Conservation (phyloP, 2,329 filamentous ascomycete species). For the Sporothrix inflata region DNA sequence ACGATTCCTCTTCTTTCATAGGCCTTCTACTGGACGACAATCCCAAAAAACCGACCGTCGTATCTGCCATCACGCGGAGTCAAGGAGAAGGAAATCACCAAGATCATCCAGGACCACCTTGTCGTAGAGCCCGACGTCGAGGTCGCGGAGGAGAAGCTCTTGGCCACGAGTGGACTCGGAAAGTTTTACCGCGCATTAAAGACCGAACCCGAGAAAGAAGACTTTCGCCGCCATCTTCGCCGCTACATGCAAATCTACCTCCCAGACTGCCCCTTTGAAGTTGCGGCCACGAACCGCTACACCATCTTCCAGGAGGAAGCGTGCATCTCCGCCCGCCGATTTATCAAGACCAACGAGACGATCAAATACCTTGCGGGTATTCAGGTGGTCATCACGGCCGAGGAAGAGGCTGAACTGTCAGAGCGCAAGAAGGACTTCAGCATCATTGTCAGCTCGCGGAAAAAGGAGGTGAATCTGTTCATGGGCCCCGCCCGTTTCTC, state of each 20-base stretch:
- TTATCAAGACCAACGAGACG: constrained; percentile 78
- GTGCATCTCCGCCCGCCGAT: constrained; percentile 76
- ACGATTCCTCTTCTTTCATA: constrained; percentile 44
- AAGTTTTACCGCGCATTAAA: constrained; percentile 70
- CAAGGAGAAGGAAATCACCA: constrained; percentile 63
- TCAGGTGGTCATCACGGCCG: constrained; percentile 86
- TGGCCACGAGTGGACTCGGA: constrained; percentile 72
- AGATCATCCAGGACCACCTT: constrained; percentile 66
- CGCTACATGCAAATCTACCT: constrained; percentile 93
- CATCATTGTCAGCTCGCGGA: constrained; percentile 90
- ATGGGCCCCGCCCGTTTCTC: constrained; percentile 94
- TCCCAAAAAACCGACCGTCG: constrained; percentile 88
- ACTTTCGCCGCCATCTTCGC: constrained; percentile 82
- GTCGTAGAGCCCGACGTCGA: constrained; percentile 73
- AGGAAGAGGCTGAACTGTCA: constrained; percentile 84
- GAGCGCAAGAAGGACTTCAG: constrained; percentile 90
- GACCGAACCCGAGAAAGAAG: constrained; percentile 78
- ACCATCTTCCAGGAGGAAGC: constrained; percentile 90
- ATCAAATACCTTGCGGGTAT: constrained; percentile 92
- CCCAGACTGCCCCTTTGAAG: constrained; percentile 92
- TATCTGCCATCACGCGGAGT: constrained; percentile 85
- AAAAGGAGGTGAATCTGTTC: constrained; percentile 88
- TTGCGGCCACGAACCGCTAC: constrained; percentile 89
- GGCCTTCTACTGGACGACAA: constrained; percentile 96
- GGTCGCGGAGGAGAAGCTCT: constrained; percentile 71